Conservation (phyloP, 1,284 basidiomycete species). For the Neonothopanus nambi region DNA sequence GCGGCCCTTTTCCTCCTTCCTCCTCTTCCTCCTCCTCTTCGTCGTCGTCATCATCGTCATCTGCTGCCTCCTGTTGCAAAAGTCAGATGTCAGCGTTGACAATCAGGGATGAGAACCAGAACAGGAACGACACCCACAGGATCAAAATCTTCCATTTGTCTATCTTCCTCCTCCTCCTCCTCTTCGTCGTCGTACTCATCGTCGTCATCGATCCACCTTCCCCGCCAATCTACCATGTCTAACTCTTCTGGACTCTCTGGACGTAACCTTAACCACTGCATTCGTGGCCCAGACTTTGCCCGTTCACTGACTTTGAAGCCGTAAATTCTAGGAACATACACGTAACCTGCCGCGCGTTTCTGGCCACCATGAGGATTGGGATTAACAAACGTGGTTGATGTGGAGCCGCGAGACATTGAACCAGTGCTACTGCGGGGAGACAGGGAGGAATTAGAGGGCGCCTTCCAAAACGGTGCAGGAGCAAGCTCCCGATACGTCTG, state of each 20-base stretch:
- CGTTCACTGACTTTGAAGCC: conserved; percentile 86
- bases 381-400: conserved; percentile 57
- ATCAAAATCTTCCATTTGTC: conserved; percentile 83
- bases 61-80: conserved; percentile 47
- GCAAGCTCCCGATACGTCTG: conserved; percentile 93
- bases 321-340: conserved; percentile 94
- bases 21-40: conserved; percentile 52
- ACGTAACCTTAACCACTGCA: conserved; percentile 92
- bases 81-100: neutral
- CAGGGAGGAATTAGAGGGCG: conserved; percentile 47
- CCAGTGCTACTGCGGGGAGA: conserved; percentile 53
- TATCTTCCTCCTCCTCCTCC: conserved; percentile 64
- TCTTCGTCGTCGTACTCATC: conserved; percentile 61
- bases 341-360: conserved; percentile 79
- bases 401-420: conserved; percentile 44
- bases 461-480: conserved; percentile 84
- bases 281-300: conserved; percentile 89
- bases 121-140: conserved; percentile 43
- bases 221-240: conserved; percentile 85
- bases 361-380: conserved; percentile 87
- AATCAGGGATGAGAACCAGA: neutral
- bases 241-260: conserved; percentile 81
- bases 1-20: conserved; percentile 26
- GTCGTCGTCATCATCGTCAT: conserved; percentile 66
- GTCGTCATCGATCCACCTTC: conserved; percentile 78